phyloP scores from a whole-genome alignment of 306 rosid species.

The Malus orientalis region DNA sequence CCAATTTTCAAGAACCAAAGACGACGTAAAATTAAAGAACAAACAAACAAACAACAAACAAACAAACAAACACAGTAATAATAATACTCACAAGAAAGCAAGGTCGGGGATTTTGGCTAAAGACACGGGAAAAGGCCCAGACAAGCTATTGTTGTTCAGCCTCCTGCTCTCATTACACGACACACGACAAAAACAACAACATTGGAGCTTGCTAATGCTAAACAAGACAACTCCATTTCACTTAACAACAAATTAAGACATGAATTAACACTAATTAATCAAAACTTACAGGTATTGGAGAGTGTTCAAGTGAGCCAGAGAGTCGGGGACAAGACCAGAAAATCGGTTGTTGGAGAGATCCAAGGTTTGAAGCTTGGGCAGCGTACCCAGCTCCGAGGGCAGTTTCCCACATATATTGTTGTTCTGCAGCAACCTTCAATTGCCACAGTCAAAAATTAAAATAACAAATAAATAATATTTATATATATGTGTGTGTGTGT shows the following conservation, averaged over 20 bases:
- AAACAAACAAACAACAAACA: slow-evolving; percentile 18
- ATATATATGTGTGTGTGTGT: too few species aligned
- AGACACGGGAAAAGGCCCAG: slow-evolving; percentile 76
- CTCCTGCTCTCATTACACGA: slow-evolving; percentile 56
- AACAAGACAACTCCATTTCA: neutral
- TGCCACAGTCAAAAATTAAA: neutral
- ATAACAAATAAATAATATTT: neutral
- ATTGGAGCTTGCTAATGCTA: neutral
- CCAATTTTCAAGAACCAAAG: slow-evolving; percentile 20
- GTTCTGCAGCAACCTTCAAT: slow-evolving; percentile 70
- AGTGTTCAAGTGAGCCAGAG: slow-evolving; percentile 51
- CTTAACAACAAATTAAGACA: neutral
- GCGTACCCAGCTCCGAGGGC: slow-evolving; percentile 65
- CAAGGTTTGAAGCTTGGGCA: slow-evolving; percentile 68
- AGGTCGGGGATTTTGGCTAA: slow-evolving; percentile 70
- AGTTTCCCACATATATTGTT: slow-evolving; percentile 79
- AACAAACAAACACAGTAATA: neutral
- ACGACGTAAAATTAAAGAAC: slow-evolving; percentile 6
- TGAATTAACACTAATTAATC: neutral
- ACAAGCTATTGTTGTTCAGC: slow-evolving; percentile 88
- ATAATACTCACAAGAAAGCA: slow-evolving; percentile 94
- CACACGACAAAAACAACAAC: neutral
- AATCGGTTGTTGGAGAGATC: slow-evolving; percentile 83
- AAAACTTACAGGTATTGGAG: slow-evolving; percentile 72
- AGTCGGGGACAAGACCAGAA: slow-evolving; percentile 55